phyloP scores from a whole-genome alignment of 139 green algal genomes.

The Ostreobium quekettii region DNA sequence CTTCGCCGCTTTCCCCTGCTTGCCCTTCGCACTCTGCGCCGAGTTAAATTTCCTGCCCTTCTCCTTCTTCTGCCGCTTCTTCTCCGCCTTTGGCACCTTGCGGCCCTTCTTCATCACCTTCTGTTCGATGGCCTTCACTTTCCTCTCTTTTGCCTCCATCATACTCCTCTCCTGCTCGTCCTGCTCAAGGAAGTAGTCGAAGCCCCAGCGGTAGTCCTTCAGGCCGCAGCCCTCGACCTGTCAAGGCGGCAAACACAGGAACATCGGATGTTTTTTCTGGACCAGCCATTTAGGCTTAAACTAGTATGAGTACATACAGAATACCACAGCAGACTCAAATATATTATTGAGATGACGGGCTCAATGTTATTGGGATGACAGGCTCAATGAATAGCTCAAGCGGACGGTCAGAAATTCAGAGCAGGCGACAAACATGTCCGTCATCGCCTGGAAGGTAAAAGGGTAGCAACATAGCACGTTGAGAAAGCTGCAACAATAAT shows the following conservation, averaged over 20 bases:
- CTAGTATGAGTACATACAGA: too few relatives aligned
- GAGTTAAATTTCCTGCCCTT: slow-evolving; percentile 37
- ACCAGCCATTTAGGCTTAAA: too few relatives aligned
- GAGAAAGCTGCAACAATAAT: too few relatives aligned
- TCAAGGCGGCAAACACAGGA: not conserved
- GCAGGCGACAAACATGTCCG: too few relatives aligned
- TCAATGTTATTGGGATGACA: too few relatives aligned
- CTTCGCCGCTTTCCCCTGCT: slow-evolving; percentile 4
- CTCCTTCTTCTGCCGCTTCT: slow-evolving; percentile 42
- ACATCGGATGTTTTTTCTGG: not conserved
- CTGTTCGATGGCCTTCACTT: slow-evolving; percentile 58
- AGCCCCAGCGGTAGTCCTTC: slow-evolving; percentile 84
- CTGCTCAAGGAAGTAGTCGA: slow-evolving; percentile 86
- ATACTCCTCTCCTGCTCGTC: slow-evolving; percentile 62
- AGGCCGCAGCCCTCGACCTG: slow-evolving; percentile 66
- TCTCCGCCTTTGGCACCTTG: slow-evolving; percentile 82
- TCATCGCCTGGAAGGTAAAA: too few relatives aligned
- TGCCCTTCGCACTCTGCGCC: slow-evolving; percentile 22
- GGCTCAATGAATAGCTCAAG: too few relatives aligned
- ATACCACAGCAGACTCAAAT: too few relatives aligned
- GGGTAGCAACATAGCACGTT: too few relatives aligned
- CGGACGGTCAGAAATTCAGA: too few relatives aligned
- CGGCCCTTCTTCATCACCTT: slow-evolving; percentile 77
- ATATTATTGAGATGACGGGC: too few relatives aligned
- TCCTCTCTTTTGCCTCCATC: slow-evolving; percentile 64